A percentile compares a stretch with the other conserved stretches of the same genome.
phyloP scores from a whole-genome alignment of 768 basidiomycete species.

The Albatrellus ellisii region DNA sequence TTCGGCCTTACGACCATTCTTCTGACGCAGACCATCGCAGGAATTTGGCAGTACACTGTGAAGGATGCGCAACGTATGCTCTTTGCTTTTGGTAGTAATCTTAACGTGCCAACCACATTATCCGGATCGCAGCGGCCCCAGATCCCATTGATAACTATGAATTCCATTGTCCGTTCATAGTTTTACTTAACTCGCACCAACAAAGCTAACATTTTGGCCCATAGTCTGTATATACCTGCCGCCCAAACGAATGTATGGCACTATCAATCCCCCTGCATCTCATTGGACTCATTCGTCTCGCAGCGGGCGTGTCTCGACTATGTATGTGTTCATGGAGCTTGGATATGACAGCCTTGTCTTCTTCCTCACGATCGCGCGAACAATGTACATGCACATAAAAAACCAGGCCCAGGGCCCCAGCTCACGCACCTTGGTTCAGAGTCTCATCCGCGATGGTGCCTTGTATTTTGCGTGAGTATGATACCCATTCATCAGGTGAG shows the following conservation, averaged over 20 bases:
- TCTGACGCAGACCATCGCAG: conserved; percentile 6
- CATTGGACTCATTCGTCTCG: background rate
- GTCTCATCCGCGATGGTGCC: conserved; percentile 8
- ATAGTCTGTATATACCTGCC: conserved; percentile 12
- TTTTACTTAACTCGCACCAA: background rate
- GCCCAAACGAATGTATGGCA: conserved; percentile 7
- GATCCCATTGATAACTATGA: conserved; percentile 11
- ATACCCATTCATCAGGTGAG: background rate
- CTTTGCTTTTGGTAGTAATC: background rate
- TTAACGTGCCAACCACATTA: background rate
- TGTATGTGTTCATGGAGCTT: conserved; percentile 13
- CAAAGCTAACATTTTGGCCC: background rate
- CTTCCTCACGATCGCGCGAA: conserved; percentile 11
- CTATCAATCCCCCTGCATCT: background rate
- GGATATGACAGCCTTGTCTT: conserved; percentile 11
- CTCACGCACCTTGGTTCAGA: background rate
- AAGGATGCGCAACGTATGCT: conserved; percentile 5
- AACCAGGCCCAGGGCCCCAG: conserved; percentile 1
- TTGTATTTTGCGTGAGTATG: conserved; percentile 11
- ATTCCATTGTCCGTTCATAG: conserved; percentile 9
- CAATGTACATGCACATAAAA: conserved; percentile 9
- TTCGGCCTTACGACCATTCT: conserved; percentile 6
- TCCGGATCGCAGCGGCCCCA: conserved; percentile 6
- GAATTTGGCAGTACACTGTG: conserved; percentile 12
- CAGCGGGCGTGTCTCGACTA: conserved; percentile 7